Conservation (phyloP, 2,329 filamentous ascomycete species). For the Thermomyces lanuginosus region DNA sequence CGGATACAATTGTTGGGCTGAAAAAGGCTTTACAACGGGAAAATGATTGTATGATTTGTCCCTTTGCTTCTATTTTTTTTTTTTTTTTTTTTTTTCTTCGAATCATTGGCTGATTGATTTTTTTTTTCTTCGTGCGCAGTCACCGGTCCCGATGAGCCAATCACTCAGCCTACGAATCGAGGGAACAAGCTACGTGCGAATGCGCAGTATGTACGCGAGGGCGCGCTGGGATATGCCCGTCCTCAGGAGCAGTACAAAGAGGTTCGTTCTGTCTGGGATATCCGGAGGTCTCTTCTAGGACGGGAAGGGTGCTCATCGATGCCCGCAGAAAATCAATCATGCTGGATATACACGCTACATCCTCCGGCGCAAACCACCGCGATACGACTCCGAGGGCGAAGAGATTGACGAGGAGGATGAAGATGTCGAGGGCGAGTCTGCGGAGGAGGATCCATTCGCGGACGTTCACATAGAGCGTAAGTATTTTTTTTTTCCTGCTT, state of each 20-base stretch:
- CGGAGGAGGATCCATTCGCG: conserved; percentile 45
- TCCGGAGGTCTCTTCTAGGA: background rate
- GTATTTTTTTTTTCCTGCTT: conserved; percentile 9
- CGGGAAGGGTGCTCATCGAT: background rate
- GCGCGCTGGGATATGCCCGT: conserved; percentile 35
- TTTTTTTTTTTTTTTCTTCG: conserved; percentile 6
- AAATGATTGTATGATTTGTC: conserved; percentile 24
- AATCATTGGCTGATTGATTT: no score
- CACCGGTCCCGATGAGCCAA: conserved; percentile 34
- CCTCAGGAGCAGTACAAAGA: conserved; percentile 39
- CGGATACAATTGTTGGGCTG: conserved; percentile 39
- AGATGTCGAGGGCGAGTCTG: conserved; percentile 41
- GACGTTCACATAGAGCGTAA: conserved; percentile 41
- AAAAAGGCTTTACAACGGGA: conserved; percentile 36
- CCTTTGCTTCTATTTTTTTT: conserved; percentile 2
- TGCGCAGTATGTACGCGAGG: conserved; percentile 40
- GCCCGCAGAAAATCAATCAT: conserved; percentile 40
- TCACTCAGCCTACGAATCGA: conserved; percentile 40
- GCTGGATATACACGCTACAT: conserved; percentile 46
- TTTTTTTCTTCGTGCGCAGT: conserved; percentile 12
- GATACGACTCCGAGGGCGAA: conserved; percentile 48
- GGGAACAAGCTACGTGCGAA: conserved; percentile 46
- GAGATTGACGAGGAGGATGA: conserved; percentile 43
- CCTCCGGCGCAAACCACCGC: conserved; percentile 40
- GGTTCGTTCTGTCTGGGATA: conserved; percentile 21